phyloP scores from a whole-genome alignment of 257 asterid species.

The Solanum sejunctum region DNA sequence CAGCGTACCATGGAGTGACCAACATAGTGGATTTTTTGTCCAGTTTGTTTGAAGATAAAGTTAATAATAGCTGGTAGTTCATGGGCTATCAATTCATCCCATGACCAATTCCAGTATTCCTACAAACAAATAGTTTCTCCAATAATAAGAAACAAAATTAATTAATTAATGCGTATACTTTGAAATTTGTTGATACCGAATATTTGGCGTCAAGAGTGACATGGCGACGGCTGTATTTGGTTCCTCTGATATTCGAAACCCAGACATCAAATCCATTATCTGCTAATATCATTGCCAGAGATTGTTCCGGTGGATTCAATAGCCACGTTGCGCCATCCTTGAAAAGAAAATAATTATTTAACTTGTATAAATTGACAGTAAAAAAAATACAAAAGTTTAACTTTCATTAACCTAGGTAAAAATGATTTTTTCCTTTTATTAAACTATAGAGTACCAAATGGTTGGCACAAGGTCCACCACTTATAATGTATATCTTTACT shows the following conservation, averaged over 20 bases:
- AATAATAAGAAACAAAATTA: not conserved
- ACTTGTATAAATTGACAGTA: no score
- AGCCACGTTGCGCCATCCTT: constrained; percentile 86
- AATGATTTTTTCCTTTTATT: no score
- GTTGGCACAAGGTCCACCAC: not conserved
- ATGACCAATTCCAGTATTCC: constrained; percentile 71
- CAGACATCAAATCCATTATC: constrained; percentile 81
- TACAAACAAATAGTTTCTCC: not conserved
- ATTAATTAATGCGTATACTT: not conserved
- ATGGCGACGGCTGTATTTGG: constrained; percentile 60
- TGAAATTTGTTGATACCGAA: constrained; percentile 9
- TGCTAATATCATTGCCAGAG: constrained; percentile 54
- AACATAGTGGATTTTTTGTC: constrained; percentile 39
- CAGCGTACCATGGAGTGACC: constrained; percentile 57
- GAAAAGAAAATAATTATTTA: not conserved
- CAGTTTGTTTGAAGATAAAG: constrained; percentile 35
- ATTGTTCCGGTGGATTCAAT: constrained; percentile 48
- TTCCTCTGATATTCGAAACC: constrained; percentile 73
- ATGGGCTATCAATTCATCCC: constrained; percentile 55
- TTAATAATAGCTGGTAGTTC: constrained; percentile 42
- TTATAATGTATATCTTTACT: not conserved
- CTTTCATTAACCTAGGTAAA: no score
- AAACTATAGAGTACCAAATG: not conserved
- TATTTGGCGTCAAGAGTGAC: constrained; percentile 29
- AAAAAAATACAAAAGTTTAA: not conserved